Percentiles rank a stretch among this genome's conserved stretches.
phyloP scores from a whole-genome alignment of 331 rosid species.

The Quercus phellos region DNA sequence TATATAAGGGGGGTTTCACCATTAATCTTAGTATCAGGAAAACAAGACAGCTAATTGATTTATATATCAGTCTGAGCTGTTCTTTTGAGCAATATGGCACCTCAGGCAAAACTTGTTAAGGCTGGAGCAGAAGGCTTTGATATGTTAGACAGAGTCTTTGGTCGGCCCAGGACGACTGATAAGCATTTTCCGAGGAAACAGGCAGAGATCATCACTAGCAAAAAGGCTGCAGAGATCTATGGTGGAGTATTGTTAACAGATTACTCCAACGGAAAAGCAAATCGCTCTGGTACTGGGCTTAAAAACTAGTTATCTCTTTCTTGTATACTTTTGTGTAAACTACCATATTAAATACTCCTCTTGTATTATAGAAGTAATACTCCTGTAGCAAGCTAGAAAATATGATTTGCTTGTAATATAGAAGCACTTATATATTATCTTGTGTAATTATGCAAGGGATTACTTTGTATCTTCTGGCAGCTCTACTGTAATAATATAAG shows the following conservation, averaged over 20 bases:
- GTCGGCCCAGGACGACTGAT: slow-evolving; percentile 15
- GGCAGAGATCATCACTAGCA: background rate
- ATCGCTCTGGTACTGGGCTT: background rate
- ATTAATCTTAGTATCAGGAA: background rate
- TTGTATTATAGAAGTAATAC: too few species aligned
- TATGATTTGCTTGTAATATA: too few species aligned
- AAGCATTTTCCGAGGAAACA: slow-evolving; percentile 22
- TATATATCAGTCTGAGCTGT: background rate
- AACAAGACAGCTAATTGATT: background rate
- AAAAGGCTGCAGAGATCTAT: slow-evolving; percentile 1
- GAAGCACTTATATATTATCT: too few species aligned
- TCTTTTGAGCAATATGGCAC: slow-evolving; percentile 18
- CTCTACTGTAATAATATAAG: too few species aligned
- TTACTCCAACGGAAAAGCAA: background rate
- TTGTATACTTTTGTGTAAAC: too few species aligned
- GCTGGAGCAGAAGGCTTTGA: slow-evolving; percentile 34
- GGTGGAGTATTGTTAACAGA: background rate
- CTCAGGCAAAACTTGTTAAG: slow-evolving; percentile 9
- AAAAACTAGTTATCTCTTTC: too few species aligned
- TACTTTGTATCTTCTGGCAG: too few species aligned
- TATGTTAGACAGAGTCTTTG: slow-evolving; percentile 21
- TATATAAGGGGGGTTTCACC: background rate
- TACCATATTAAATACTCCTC: too few species aligned
- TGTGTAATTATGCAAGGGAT: too few species aligned
- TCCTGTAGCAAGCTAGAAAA: too few species aligned